A percentile compares a stretch with the other conserved stretches of the same genome.
These are phyloP conservation scores for Excoecaria cochinchinensis DNA, from an alignment of 345 rosid species.

Conservation along the genomic window DNA sequence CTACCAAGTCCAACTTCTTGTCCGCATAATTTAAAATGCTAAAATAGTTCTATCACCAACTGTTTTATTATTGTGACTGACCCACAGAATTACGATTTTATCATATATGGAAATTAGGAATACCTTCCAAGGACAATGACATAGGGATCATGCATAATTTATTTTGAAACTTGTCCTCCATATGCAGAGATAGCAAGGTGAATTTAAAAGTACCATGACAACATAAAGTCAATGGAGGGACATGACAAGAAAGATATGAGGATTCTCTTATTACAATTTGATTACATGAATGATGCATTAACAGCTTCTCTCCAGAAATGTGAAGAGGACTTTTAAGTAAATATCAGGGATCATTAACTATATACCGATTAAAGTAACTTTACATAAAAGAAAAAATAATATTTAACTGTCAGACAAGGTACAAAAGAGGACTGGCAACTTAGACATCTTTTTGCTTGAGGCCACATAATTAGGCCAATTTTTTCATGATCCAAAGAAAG, in stretches of 20 bases:
- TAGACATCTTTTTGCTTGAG: no score
- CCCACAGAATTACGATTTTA: no score
- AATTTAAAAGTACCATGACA: background rate
- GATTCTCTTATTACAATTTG: background rate
- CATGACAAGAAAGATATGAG: background rate
- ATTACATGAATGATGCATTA: background rate
- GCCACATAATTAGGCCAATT: no score
- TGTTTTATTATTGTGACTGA: background rate
- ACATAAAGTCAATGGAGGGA: background rate
- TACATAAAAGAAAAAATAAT: no score
- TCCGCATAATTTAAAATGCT: background rate
- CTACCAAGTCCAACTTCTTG: background rate
- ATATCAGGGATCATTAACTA: background rate
- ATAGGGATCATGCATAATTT: no score
- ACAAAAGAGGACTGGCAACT: no score
- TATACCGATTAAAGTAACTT: no score
- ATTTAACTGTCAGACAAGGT: no score
- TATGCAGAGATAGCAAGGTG: background rate
- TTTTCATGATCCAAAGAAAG: no score
- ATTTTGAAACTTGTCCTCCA: background rate
- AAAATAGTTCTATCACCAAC: background rate
- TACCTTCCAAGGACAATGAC: no score
- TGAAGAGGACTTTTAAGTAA: background rate
- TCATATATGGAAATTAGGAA: no score
- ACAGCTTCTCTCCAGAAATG: background rate